phyloP scores from a whole-genome alignment of 1,284 basidiomycete species.

The Kwoniella shivajii region DNA sequence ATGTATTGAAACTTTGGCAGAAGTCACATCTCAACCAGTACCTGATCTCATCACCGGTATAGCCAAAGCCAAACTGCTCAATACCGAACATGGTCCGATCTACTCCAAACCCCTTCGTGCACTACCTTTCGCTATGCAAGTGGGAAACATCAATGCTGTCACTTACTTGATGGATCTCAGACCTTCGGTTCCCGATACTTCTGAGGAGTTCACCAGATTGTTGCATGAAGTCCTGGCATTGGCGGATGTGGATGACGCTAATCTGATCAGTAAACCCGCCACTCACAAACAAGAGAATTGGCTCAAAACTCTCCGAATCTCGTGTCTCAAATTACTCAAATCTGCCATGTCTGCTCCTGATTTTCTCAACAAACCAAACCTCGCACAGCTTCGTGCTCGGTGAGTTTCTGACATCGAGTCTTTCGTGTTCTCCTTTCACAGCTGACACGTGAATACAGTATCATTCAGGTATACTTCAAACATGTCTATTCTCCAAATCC shows the following conservation, averaged over 20 bases:
- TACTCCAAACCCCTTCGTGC: slow-evolving; percentile 97
- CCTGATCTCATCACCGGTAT: slow-evolving; percentile 74
- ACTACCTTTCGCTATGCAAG: slow-evolving; percentile 92
- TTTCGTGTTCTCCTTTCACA: not conserved
- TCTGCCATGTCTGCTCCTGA: slow-evolving; percentile 94
- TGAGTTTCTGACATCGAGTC: slow-evolving; percentile 50
- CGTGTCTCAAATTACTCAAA: slow-evolving; percentile 89
- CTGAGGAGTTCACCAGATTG: slow-evolving; percentile 88
- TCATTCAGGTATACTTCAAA: slow-evolving; percentile 97
- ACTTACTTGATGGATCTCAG: slow-evolving; percentile 85
- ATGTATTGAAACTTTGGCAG: slow-evolving; percentile 78
- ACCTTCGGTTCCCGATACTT: slow-evolving; percentile 83
- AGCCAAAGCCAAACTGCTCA: slow-evolving; percentile 84
- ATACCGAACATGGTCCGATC: slow-evolving; percentile 63
- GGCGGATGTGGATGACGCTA: slow-evolving; percentile 91
- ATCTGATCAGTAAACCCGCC: slow-evolving; percentile 72
- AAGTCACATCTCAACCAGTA: slow-evolving; percentile 71
- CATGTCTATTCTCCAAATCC: slow-evolving; percentile 91
- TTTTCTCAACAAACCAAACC: slow-evolving; percentile 79
- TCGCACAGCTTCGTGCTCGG: slow-evolving; percentile 74
- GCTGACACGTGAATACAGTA: slow-evolving; percentile 58
- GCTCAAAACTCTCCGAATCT: slow-evolving; percentile 89
- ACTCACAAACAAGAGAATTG: slow-evolving; percentile 80
- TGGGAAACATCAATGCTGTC: slow-evolving; percentile 97
- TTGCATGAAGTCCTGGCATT: slow-evolving; percentile 92